Percentiles rank a stretch among this genome's conserved stretches.
phyloP scores from a whole-genome alignment of 2,329 filamentous ascomycete genomes.

The Beauveria varroae region DNA sequence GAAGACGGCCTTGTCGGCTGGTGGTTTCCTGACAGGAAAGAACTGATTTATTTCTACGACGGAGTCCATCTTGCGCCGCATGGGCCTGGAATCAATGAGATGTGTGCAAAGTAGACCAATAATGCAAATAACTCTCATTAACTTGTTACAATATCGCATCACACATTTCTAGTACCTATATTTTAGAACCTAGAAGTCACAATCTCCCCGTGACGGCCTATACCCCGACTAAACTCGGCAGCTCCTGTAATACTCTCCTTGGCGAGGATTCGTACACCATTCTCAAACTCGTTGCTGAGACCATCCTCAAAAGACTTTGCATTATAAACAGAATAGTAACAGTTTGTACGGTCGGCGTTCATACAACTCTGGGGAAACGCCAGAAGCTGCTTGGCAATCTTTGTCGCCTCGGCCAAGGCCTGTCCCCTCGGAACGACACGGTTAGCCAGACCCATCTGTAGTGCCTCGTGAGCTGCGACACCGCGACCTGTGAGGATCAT shows the following conservation, averaged over 20 bases:
- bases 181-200: not conserved
- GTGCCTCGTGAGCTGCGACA: conserved; percentile 40
- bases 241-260: conserved; percentile 30
- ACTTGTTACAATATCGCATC: not conserved
- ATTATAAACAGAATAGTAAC: conserved; percentile 43
- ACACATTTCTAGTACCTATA: not conserved
- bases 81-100: no score
- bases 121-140: not conserved
- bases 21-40: not conserved
- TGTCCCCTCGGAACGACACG: conserved; percentile 43
- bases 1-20: conserved; percentile 8
- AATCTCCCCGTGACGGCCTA: not conserved
- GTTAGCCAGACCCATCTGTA: conserved; percentile 44
- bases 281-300: conserved; percentile 37
- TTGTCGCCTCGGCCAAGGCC: conserved; percentile 38
- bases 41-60: not conserved
- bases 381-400: conserved; percentile 38
- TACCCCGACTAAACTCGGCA: conserved; percentile 5
- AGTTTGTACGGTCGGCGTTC: conserved; percentile 39
- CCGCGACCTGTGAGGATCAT: conserved; percentile 47
- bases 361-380: conserved; percentile 44
- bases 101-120: not conserved
- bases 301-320: conserved; percentile 43
- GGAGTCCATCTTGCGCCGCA: not conserved
- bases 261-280: conserved; percentile 32